Evolutionary conservation across 225 moss, liverwort and hornwort species (phyloP).

Genomic region (Lunularia cruciata): DNA sequence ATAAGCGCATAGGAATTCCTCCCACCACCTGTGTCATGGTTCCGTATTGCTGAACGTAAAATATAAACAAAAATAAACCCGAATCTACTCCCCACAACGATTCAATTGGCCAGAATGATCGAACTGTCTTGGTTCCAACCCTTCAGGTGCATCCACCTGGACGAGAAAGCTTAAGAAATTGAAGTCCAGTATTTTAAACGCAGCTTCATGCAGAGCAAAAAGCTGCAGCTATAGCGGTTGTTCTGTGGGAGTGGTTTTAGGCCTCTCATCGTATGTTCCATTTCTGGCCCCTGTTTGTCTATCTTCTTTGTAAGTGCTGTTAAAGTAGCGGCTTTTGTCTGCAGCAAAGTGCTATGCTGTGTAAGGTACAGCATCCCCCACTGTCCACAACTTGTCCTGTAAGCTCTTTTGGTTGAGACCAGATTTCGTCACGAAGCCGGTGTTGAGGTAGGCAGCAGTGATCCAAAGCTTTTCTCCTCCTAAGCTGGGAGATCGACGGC

Average conservation of each 20-base stretch:
- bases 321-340: too few relatives aligned
- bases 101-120: not conserved
- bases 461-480: too few relatives aligned
- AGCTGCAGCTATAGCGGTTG: not conserved
- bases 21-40: slow-evolving; percentile 8
- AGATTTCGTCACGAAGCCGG: too few relatives aligned
- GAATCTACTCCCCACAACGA: not conserved
- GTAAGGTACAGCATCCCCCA: too few relatives aligned
- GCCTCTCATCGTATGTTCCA: not conserved
- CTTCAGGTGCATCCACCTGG: not conserved
- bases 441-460: too few relatives aligned
- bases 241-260: not conserved
- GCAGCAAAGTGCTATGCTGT: too few relatives aligned
- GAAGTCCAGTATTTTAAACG: too few relatives aligned
- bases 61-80: not conserved
- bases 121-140: not conserved
- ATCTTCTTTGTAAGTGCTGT: not conserved
- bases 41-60: not conserved
- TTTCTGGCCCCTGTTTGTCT: slow-evolving; percentile 9
- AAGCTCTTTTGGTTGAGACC: too few relatives aligned
- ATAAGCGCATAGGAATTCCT: not conserved
- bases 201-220: not conserved
- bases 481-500: too few relatives aligned
- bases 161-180: not conserved
- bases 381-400: too few relatives aligned